A percentile compares a stretch with the other conserved stretches of the same genome.
These are phyloP conservation scores for Backusella parvicylindrica DNA, from an alignment of 192 early-diverging fungal species.

Conservation along the genomic window DNA sequence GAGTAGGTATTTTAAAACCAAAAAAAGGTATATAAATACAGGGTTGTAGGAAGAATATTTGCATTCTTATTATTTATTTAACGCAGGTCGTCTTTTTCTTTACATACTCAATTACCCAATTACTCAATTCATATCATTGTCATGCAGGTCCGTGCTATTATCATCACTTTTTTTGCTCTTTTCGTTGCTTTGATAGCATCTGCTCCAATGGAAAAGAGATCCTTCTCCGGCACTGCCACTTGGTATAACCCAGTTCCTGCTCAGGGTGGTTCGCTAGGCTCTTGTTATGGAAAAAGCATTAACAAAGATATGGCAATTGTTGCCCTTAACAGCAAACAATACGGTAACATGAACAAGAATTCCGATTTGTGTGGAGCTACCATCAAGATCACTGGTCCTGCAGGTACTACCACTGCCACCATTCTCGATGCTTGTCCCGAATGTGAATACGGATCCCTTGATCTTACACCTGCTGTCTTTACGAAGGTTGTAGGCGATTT, in stretches of 20 bases:
- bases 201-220: not conserved
- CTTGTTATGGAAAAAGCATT: slow-evolving; percentile 26
- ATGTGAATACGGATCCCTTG: slow-evolving; percentile 46
- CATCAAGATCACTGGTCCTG: slow-evolving; percentile 27
- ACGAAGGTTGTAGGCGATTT: slow-evolving; percentile 45
- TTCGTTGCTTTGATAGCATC: not conserved
- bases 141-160: not conserved
- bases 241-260: slow-evolving; percentile 24
- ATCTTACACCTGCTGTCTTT: slow-evolving; percentile 50
- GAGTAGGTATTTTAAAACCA: not conserved
- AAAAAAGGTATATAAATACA: not conserved
- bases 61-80: not conserved
- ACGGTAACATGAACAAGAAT: slow-evolving; percentile 21
- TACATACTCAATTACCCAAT: too few relatives aligned
- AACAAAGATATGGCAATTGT: slow-evolving; percentile 15
- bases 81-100: not conserved
- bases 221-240: slow-evolving; percentile 19
- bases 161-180: not conserved
- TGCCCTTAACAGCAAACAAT: slow-evolving; percentile 23
- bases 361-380: slow-evolving; percentile 20
- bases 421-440: slow-evolving; percentile 53
- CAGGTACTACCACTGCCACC: slow-evolving; percentile 40
- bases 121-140: not conserved
- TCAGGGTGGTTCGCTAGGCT: slow-evolving; percentile 24
- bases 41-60: not conserved